Evolutionary conservation across 257 asterid species (phyloP).

Genomic region (Prunella vulgaris): DNA sequence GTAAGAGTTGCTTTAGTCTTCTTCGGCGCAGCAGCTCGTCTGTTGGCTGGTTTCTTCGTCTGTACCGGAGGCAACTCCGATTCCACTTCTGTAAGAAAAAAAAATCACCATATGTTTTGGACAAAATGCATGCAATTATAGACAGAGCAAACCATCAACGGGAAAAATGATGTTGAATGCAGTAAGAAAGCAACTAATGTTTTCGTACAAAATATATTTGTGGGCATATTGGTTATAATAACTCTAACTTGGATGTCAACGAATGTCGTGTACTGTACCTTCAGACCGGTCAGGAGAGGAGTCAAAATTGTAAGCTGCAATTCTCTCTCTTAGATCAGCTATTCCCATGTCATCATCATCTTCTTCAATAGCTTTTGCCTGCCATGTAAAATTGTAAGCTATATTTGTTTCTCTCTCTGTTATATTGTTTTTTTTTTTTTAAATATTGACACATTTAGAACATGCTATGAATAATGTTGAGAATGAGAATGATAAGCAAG

Average conservation of each 20-base stretch:
- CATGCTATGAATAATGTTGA: neutral
- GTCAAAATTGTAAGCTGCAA: conserved; percentile 82
- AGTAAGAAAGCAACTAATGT: no score
- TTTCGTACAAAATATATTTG: no score
- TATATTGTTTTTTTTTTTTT: no score
- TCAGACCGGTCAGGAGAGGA: conserved; percentile 74
- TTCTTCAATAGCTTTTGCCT: conserved; percentile 53
- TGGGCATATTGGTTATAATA: neutral
- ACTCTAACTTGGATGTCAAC: neutral
- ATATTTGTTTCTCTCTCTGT: no score
- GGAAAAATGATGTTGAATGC: no score
- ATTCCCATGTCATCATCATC: conserved; percentile 59
- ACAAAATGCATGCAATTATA: no score
- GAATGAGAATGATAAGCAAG: neutral
- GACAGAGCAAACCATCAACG: no score
- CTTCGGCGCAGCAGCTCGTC: conserved; percentile 54
- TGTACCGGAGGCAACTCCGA: conserved; percentile 33
- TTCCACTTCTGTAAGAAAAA: conserved; percentile 38
- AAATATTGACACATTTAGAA: neutral
- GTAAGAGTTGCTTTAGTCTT: conserved; percentile 30
- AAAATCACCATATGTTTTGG: no score
- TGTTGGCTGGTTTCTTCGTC: conserved; percentile 41
- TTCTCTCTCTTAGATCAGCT: conserved; percentile 61
- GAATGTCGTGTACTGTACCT: conserved; percentile 32
- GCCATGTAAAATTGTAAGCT: conserved; percentile 24